These are phyloP conservation scores for Pseudogymnoascus sp. DNA, from an alignment of 2,329 filamentous ascomycete species.

Conservation along the genomic window DNA sequence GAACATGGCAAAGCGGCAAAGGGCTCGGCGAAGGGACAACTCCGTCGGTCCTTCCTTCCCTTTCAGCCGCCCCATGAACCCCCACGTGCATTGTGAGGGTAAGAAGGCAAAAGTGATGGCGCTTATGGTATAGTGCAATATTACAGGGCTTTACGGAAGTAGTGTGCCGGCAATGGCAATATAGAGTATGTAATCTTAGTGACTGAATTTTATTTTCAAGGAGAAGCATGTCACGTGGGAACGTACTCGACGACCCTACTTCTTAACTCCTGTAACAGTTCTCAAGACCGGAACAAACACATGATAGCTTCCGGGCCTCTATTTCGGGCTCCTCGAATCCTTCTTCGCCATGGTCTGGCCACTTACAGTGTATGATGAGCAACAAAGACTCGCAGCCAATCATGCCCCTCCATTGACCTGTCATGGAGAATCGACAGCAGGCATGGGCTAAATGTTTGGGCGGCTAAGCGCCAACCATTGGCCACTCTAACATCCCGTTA, in stretches of 20 bases:
- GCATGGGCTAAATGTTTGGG: conserved; percentile 5
- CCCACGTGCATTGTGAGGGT: background rate
- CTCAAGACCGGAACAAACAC: background rate
- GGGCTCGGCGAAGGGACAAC: background rate
- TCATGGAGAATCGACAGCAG: conserved; percentile 1
- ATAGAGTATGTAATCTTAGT: background rate
- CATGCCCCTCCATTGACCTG: background rate
- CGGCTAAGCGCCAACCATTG: conserved; percentile 7
- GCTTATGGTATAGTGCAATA: background rate
- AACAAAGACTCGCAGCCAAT: background rate
- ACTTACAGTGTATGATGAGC: background rate
- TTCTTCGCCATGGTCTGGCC: background rate
- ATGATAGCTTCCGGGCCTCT: background rate
- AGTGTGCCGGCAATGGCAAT: background rate
- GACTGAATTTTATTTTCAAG: background rate
- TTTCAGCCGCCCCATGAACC: background rate
- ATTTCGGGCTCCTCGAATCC: conserved; percentile 5
- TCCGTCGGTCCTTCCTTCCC: background rate
- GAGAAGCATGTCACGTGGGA: background rate
- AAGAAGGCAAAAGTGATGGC: background rate
- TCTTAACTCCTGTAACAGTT: background rate
- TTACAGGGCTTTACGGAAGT: background rate
- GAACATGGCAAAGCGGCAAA: conserved; percentile 6
- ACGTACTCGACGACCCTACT: background rate
- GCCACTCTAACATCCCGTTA: background rate